phyloP scores from a whole-genome alignment of 2,329 filamentous ascomycete genomes.

The Huntiella decipiens region DNA sequence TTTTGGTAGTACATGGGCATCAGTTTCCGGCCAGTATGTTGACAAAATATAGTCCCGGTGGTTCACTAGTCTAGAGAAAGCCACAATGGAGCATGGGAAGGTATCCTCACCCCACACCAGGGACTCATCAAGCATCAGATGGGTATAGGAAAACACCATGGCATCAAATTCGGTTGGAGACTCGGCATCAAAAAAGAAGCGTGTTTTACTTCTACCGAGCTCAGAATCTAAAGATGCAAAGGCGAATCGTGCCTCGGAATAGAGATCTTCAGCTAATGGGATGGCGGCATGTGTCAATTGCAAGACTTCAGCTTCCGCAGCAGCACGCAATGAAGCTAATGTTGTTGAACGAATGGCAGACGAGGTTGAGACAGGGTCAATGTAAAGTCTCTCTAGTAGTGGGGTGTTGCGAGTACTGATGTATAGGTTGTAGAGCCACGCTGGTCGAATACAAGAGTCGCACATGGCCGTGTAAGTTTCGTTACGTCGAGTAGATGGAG shows the following conservation, averaged over 20 bases:
- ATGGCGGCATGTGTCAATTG: conserved; percentile 31
- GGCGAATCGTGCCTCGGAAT: conserved; percentile 25
- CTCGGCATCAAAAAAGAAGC: conserved; percentile 31
- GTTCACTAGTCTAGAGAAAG: conserved; percentile 40
- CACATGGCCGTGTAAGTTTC: conserved; percentile 66
- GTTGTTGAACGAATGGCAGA: conserved; percentile 43
- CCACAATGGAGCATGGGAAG: conserved; percentile 36
- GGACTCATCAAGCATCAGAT: conserved; percentile 50
- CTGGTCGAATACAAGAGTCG: conserved; percentile 58
- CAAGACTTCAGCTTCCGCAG: conserved; percentile 56
- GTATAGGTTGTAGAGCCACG: conserved; percentile 76
- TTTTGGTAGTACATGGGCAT: neutral
- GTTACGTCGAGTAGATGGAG: conserved; percentile 28
- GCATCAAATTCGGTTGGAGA: conserved; percentile 67
- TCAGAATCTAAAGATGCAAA: conserved; percentile 25
- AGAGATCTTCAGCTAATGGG: conserved; percentile 21
- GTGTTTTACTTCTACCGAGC: conserved; percentile 20
- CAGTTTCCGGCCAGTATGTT: conserved; percentile 11
- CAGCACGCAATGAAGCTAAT: conserved; percentile 45
- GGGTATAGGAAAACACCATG: conserved; percentile 73
- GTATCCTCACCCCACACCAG: conserved; percentile 45
- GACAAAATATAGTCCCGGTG: conserved; percentile 21
- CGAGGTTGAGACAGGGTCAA: conserved; percentile 41
- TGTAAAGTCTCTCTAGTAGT: conserved; percentile 55
- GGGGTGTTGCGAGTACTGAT: conserved; percentile 47